Conservation (phyloP, 805 yeast genomes). For the Candida khao-thaluensis region DNA sequence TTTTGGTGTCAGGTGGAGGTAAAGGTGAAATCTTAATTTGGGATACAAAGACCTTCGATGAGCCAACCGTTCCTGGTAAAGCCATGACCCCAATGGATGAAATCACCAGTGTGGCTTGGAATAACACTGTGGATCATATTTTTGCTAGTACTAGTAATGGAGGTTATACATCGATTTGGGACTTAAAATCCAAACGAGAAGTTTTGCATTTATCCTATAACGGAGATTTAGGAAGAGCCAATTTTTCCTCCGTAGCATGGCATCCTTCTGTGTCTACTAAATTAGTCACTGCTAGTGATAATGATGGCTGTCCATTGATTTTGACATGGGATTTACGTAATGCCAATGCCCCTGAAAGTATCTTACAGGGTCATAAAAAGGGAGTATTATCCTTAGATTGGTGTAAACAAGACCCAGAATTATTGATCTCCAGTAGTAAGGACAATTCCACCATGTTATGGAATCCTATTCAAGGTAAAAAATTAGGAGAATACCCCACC, state of each 20-base stretch:
- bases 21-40: slow-evolving; percentile 86
- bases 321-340: slow-evolving; percentile 94
- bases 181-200: slow-evolving; percentile 81
- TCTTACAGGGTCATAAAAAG: slow-evolving; percentile 76
- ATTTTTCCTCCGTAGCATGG: slow-evolving; percentile 86
- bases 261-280: slow-evolving; percentile 88
- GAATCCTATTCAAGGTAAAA: slow-evolving; percentile 78
- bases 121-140: slow-evolving; percentile 76
- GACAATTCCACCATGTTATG: slow-evolving; percentile 86
- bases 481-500: slow-evolving; percentile 85
- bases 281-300: slow-evolving; percentile 82
- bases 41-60: slow-evolving; percentile 72
- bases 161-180: slow-evolving; percentile 93
- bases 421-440: slow-evolving; percentile 87
- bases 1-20: slow-evolving; percentile 85
- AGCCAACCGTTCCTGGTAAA: slow-evolving; percentile 66
- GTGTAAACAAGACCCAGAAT: slow-evolving; percentile 78
- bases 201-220: slow-evolving; percentile 80
- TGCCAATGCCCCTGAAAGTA: slow-evolving; percentile 81
- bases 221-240: slow-evolving; percentile 55
- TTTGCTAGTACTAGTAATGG: slow-evolving; percentile 86
- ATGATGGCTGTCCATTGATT: slow-evolving; percentile 76
- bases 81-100: slow-evolving; percentile 81
- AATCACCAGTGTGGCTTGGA: slow-evolving; percentile 84
- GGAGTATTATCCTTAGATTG: slow-evolving; percentile 92